phyloP scores from a whole-genome alignment of 768 basidiomycete genomes.

The Neoboletus subvelutipes region DNA sequence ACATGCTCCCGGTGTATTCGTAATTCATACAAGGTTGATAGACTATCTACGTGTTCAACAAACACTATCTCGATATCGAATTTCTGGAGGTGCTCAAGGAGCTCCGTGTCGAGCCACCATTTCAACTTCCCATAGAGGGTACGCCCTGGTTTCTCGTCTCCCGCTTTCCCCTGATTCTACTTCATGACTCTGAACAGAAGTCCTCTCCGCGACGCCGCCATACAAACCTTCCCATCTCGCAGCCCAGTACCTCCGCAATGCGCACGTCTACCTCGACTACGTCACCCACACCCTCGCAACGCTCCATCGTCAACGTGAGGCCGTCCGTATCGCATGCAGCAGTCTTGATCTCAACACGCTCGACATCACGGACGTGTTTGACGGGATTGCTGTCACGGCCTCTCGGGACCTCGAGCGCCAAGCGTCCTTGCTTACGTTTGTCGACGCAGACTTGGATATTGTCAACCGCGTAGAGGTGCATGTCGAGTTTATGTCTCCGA shows the following conservation, averaged over 20 bases:
- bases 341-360: constrained; percentile 74
- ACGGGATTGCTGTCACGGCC: constrained; percentile 54
- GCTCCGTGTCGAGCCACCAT: constrained; percentile 56
- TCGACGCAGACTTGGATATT: constrained; percentile 72
- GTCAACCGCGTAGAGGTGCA: constrained; percentile 68
- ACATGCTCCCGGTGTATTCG: background rate
- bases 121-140: constrained; percentile 78
- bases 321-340: constrained; percentile 69
- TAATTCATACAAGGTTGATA: constrained; percentile 25
- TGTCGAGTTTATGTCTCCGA: constrained; percentile 68
- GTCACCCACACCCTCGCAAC: constrained; percentile 51
- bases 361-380: constrained; percentile 67
- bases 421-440: constrained; percentile 54
- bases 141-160: constrained; percentile 10
- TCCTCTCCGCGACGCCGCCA: constrained; percentile 67
- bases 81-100: constrained; percentile 63
- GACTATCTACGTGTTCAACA: constrained; percentile 86
- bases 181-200: constrained; percentile 39
- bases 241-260: constrained; percentile 61
- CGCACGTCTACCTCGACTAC: constrained; percentile 63
- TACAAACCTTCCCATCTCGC: constrained; percentile 67
- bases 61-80: constrained; percentile 71
- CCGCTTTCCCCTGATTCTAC: background rate
- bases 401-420: constrained; percentile 68
- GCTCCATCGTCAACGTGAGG: constrained; percentile 65